phyloP scores from a whole-genome alignment of 805 yeast species.

The Candida oleophila region DNA sequence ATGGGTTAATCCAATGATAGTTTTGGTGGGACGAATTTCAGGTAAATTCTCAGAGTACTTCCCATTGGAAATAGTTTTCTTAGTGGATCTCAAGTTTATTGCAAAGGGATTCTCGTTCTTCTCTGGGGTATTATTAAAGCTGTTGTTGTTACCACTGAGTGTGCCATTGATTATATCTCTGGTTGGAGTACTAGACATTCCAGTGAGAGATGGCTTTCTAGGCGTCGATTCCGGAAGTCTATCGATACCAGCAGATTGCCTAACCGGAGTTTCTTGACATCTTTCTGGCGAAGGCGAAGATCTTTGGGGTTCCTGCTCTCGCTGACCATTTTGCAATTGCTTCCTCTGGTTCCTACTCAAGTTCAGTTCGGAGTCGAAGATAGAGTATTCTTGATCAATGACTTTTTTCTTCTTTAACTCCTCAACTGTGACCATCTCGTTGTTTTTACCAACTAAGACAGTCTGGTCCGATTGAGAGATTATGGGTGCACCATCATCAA shows the following conservation, averaged over 20 bases:
- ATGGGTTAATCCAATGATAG: slow-evolving; percentile 37
- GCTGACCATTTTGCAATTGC: background rate
- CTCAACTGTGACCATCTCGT: slow-evolving; percentile 11
- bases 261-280: slow-evolving; percentile 5
- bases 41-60: slow-evolving; percentile 29
- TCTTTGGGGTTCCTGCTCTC: background rate
- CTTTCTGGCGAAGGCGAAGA: background rate
- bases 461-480: slow-evolving; percentile 3
- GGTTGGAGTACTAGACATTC: slow-evolving; percentile 3
- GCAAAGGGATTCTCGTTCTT: slow-evolving; percentile 17
- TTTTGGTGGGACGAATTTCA: slow-evolving; percentile 30
- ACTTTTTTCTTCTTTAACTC: slow-evolving; percentile 8
- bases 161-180: background rate
- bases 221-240: slow-evolving; percentile 5
- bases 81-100: slow-evolving; percentile 24
- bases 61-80: slow-evolving; percentile 12
- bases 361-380: slow-evolving; percentile 8
- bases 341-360: slow-evolving; percentile 10
- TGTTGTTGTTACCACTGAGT: background rate
- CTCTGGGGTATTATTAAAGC: slow-evolving; percentile 4
- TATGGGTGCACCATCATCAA: slow-evolving; percentile 5
- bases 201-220: slow-evolving; percentile 5
- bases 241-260: slow-evolving; percentile 1
- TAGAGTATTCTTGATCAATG: slow-evolving; percentile 7
- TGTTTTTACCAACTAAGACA: slow-evolving; percentile 9